Percentiles rank a stretch among this genome's conserved stretches.
These are phyloP conservation scores for Dichomitus squalens DNA, from an alignment of 1,284 basidiomycete species.

Conservation along the genomic window DNA sequence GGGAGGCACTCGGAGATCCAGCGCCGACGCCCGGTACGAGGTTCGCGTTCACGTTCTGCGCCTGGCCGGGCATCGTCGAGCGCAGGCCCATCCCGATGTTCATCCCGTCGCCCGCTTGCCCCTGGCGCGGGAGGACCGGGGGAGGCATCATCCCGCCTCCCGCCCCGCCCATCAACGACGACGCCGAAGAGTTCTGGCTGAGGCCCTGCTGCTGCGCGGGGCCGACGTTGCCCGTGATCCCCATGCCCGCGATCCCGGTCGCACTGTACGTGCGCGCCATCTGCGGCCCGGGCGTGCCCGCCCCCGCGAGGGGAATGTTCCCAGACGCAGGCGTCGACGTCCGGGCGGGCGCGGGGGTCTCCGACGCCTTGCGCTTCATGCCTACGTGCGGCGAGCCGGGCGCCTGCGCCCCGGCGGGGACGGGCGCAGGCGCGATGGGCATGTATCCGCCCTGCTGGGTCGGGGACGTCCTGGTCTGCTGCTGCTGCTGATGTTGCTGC, in stretches of 20 bases:
- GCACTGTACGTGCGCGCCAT: constrained; percentile 18
- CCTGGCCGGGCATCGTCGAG: neutral
- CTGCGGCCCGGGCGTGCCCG: constrained; percentile 12
- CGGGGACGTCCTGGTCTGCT: constrained; percentile 22
- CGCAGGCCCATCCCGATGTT: constrained; percentile 3
- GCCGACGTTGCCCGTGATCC: constrained; percentile 24
- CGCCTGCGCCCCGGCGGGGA: constrained; percentile 10
- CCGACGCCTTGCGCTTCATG: constrained; percentile 28
- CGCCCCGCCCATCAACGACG: constrained; percentile 18
- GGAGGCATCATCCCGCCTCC: constrained; percentile 24
- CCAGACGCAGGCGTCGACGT: constrained; percentile 2
- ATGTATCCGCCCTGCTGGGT: constrained; percentile 24
- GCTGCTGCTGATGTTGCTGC: constrained; percentile 29
- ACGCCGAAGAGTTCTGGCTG: constrained; percentile 4
- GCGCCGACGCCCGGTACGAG: constrained; percentile 14
- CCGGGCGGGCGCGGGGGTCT: constrained; percentile 20
- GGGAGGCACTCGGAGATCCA: too few species aligned
- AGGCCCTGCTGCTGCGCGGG: neutral
- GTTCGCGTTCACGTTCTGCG: constrained; percentile 21
- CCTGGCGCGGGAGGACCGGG: constrained; percentile 14
- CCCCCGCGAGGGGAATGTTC: neutral
- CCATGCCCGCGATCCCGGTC: constrained; percentile 23
- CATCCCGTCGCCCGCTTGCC: constrained; percentile 4
- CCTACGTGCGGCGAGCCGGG: constrained; percentile 28
- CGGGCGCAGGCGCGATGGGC: constrained; percentile 32